Conservation (phyloP, 2,329 filamentous ascomycete species). For the Davidsoniella neocaledoniae region DNA sequence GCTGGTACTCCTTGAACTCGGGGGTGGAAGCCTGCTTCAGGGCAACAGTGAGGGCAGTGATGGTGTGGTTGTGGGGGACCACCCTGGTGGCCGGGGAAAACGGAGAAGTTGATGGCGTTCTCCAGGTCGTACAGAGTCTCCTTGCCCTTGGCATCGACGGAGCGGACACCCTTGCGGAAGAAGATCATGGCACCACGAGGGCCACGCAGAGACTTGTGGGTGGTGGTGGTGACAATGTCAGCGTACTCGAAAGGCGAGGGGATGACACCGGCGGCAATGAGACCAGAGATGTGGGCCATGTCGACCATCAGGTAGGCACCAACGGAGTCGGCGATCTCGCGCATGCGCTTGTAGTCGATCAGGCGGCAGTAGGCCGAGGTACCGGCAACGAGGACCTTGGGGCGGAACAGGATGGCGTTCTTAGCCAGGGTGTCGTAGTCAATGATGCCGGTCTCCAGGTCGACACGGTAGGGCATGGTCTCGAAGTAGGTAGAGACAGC, state of each 20-base stretch:
- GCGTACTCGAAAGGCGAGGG: slow-evolving; percentile 84
- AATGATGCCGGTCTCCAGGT: slow-evolving; percentile 83
- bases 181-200: slow-evolving; percentile 99
- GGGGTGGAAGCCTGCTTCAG: slow-evolving; percentile 81
- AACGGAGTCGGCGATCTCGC: slow-evolving; percentile 82
- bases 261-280: slow-evolving; percentile 85
- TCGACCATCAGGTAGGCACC: slow-evolving; percentile 92
- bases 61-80: slow-evolving; percentile 98
- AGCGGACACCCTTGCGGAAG: slow-evolving; percentile 93
- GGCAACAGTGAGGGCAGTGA: slow-evolving; percentile 87
- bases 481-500: slow-evolving; percentile 98
- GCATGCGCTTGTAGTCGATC: slow-evolving; percentile 94
- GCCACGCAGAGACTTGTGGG: slow-evolving; percentile 95
- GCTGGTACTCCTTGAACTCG: slow-evolving; percentile 89
- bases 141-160: slow-evolving; percentile 82
- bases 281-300: slow-evolving; percentile 96
- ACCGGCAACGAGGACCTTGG: slow-evolving; percentile 89
- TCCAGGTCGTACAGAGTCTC: slow-evolving; percentile 85
- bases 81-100: slow-evolving; percentile 97
- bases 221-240: slow-evolving; percentile 95
- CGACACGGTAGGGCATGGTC: slow-evolving; percentile 89
- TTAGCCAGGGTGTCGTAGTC: slow-evolving; percentile 90
- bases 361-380: slow-evolving; percentile 96
- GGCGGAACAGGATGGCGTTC: slow-evolving; percentile 79
- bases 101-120: slow-evolving; percentile 93